phyloP scores from a whole-genome alignment of 2,329 filamentous ascomycete genomes.

The Ceratocystis lukuohia region DNA sequence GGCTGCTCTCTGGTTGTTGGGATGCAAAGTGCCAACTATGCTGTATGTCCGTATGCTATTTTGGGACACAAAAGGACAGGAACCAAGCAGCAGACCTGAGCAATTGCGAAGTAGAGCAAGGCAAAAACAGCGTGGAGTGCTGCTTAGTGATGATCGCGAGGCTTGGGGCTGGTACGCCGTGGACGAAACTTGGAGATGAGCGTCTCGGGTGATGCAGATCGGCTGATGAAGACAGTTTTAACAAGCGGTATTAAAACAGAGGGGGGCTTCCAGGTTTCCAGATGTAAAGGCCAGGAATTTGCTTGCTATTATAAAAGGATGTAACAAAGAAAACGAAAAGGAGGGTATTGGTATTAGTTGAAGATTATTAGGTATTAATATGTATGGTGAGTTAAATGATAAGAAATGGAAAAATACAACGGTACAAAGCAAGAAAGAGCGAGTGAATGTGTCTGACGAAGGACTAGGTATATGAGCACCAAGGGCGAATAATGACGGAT shows the following conservation, averaged over 20 bases:
- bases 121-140: neutral
- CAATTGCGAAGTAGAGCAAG: neutral
- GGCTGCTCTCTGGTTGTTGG: neutral
- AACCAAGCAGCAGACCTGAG: neutral
- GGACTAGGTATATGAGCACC: neutral
- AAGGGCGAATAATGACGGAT: too few species aligned
- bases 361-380: neutral
- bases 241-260: neutral
- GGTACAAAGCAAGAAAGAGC: neutral
- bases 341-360: neutral
- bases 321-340: neutral
- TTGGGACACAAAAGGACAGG: neutral
- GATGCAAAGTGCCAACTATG: neutral
- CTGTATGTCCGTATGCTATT: neutral
- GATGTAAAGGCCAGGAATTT: too few species aligned
- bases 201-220: slow-evolving; percentile 5
- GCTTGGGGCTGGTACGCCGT: neutral
- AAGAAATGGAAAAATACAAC: neutral
- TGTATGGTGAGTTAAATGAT: neutral
- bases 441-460: neutral
- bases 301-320: neutral
- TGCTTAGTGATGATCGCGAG: neutral
- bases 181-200: neutral
- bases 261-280: neutral
- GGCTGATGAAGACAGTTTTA: neutral